Conservation (phyloP, 345 rosid species). For the Populus pruinosa region DNA sequence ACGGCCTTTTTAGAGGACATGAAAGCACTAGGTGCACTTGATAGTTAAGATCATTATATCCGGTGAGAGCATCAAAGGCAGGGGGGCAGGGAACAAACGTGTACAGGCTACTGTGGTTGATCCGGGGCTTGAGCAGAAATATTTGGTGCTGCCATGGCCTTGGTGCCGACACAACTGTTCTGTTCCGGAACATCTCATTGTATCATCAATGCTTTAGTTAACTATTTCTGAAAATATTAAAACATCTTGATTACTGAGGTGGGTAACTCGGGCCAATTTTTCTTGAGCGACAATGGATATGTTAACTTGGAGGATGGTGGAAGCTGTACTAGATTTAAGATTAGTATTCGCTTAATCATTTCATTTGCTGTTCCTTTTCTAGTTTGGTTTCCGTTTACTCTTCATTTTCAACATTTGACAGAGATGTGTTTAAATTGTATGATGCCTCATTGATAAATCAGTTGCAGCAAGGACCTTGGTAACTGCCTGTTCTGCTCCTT, state of each 20-base stretch:
- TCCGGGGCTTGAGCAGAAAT: not conserved
- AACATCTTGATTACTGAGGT: slow-evolving; percentile 6
- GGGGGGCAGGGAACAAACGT: not conserved
- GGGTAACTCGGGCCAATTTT: not conserved
- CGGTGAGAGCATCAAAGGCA: not conserved
- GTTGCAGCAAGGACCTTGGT: not conserved
- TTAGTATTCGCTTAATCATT: not conserved
- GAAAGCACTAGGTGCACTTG: slow-evolving; percentile 99
- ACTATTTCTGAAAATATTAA: not conserved
- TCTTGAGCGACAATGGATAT: not conserved
- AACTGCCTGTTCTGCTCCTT: not conserved
- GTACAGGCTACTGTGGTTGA: slow-evolving; percentile 5
- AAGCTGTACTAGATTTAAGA: not conserved
- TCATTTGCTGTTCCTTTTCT: not conserved
- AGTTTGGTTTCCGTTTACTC: no score
- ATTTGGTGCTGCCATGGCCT: not conserved
- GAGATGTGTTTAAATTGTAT: not conserved
- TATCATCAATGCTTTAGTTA: not conserved
- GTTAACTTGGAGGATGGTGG: not conserved
- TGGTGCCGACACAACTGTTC: not conserved
- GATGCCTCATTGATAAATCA: not conserved
- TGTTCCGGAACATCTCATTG: not conserved
- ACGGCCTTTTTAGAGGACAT: slow-evolving; percentile 88
- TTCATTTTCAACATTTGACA: not conserved
- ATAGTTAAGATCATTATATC: slow-evolving; percentile 38